Conservation (phyloP, 1,284 basidiomycete species). For the Salmacisia buchloeana region DNA sequence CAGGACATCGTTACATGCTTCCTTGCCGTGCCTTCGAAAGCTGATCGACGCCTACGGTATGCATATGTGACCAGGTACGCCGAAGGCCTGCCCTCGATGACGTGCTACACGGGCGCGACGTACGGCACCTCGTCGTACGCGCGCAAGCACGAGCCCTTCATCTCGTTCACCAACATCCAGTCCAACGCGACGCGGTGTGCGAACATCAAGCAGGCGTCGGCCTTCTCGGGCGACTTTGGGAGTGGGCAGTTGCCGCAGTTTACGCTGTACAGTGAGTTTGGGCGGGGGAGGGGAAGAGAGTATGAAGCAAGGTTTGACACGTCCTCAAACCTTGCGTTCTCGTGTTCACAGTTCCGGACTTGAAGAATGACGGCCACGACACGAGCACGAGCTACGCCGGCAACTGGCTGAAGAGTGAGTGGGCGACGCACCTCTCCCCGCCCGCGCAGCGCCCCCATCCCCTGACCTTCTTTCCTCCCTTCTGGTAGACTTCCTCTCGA, state of each 20-base stretch:
- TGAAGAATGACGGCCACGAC: constrained; percentile 8
- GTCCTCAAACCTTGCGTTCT: background rate
- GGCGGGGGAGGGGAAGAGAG: background rate
- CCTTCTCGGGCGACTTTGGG: constrained; percentile 9
- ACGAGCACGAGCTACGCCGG: constrained; percentile 9
- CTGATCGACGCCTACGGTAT: background rate
- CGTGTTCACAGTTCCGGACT: constrained; percentile 1
- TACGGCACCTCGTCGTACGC: constrained; percentile 7
- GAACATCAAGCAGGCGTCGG: constrained; percentile 7
- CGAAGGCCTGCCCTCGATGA: constrained; percentile 2
- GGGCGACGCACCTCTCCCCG: background rate
- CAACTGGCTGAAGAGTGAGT: constrained; percentile 6
- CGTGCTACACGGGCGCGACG: constrained; percentile 9
- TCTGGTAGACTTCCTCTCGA: constrained; percentile 5
- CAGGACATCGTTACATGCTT: background rate
- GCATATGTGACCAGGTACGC: constrained; percentile 15
- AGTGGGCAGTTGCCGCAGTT: constrained; percentile 10
- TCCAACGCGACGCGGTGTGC: background rate
- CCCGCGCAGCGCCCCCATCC: background rate
- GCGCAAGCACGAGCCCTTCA: constrained; percentile 14
- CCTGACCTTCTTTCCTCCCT: background rate
- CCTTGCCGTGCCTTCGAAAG: background rate
- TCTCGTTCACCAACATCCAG: constrained; percentile 13
- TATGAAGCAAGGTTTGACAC: background rate
- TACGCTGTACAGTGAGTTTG: constrained; percentile 6